phyloP scores from a whole-genome alignment of 192 early-diverging fungal species.

The Entomortierella parvispora region DNA sequence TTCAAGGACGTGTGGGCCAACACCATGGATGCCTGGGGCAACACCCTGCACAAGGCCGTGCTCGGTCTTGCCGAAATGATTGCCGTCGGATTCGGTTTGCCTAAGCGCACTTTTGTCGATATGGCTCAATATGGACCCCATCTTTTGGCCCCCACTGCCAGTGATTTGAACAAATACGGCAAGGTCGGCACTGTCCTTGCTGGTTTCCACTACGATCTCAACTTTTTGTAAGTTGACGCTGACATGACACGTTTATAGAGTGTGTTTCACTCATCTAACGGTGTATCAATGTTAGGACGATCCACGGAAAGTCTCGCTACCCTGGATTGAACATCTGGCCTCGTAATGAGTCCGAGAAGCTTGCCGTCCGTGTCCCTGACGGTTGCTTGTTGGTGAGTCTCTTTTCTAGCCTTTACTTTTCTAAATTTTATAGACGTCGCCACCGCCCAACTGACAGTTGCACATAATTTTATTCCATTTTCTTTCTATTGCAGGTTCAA shows the following conservation, averaged over 20 bases:
- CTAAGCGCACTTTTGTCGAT: slow-evolving; percentile 62
- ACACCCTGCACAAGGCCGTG: slow-evolving; percentile 65
- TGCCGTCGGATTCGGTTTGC: slow-evolving; percentile 70
- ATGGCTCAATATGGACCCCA: slow-evolving; percentile 72
- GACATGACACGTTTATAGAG: no score
- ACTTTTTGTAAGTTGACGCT: slow-evolving; percentile 58
- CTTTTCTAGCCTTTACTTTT: slow-evolving; percentile 15
- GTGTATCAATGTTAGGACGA: slow-evolving; percentile 50
- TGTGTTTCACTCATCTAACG: background rate
- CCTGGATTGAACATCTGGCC: slow-evolving; percentile 82
- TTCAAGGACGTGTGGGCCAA: slow-evolving; percentile 70
- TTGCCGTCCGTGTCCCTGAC: slow-evolving; percentile 71
- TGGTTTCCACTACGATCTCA: slow-evolving; percentile 67
- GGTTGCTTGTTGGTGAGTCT: slow-evolving; percentile 60
- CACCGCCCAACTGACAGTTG: background rate
- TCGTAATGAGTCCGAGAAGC: slow-evolving; percentile 61
- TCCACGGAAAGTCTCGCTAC: slow-evolving; percentile 80
- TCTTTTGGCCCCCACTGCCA: slow-evolving; percentile 75
- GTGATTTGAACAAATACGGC: slow-evolving; percentile 71
- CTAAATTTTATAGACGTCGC: background rate
- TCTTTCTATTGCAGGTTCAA: slow-evolving; percentile 43
- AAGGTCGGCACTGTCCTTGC: slow-evolving; percentile 70
- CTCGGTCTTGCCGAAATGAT: slow-evolving; percentile 67
- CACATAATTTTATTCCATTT: background rate
- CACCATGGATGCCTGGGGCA: slow-evolving; percentile 75